Conservation (phyloP, 1,139 yeast genomes). For the Kodamaea ohmeri region DNA sequence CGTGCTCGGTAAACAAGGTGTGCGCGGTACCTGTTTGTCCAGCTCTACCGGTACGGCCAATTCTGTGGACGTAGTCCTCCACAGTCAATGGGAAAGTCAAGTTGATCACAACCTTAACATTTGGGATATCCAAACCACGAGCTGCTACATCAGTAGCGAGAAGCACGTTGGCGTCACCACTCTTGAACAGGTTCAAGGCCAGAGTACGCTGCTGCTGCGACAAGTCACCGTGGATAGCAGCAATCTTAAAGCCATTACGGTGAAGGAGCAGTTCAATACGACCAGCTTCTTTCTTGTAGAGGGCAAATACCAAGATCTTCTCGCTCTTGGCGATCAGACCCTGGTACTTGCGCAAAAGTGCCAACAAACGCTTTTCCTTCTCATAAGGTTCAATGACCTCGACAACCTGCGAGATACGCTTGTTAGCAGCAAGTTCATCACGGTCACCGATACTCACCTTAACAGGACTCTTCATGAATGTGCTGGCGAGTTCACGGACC, state of each 20-base stretch:
- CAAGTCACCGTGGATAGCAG: constrained; percentile 96
- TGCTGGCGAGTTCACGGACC: constrained; percentile 85
- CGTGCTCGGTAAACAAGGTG: constrained; percentile 94
- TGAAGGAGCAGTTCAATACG: constrained; percentile 77
- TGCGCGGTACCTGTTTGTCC: constrained; percentile 94
- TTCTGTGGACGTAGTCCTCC: constrained; percentile 97
- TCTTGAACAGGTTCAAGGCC: constrained; percentile 82
- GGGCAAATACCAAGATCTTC: constrained; percentile 85
- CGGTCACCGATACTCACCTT: constrained; percentile 92
- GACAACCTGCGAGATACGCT: constrained; percentile 87
- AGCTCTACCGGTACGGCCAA: constrained; percentile 98
- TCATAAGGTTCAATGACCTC: constrained; percentile 85
- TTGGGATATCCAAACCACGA: constrained; percentile 96
- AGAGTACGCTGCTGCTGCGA: constrained; percentile 88
- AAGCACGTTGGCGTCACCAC: constrained; percentile 70
- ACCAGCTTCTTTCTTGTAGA: constrained; percentile 94
- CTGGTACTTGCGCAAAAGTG: constrained; percentile 72
- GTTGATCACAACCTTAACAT: constrained; percentile 93
- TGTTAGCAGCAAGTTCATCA: constrained; percentile 91
- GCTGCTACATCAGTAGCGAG: constrained; percentile 99
- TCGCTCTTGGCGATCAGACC: constrained; percentile 63
- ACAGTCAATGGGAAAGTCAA: constrained; percentile 96
- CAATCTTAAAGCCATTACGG: constrained; percentile 73
- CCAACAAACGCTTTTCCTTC: constrained; percentile 75
- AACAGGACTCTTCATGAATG: constrained; percentile 80